phyloP scores from a whole-genome alignment of 352 stramenopile genomes.

The Globisporangium cylindrosporum region DNA sequence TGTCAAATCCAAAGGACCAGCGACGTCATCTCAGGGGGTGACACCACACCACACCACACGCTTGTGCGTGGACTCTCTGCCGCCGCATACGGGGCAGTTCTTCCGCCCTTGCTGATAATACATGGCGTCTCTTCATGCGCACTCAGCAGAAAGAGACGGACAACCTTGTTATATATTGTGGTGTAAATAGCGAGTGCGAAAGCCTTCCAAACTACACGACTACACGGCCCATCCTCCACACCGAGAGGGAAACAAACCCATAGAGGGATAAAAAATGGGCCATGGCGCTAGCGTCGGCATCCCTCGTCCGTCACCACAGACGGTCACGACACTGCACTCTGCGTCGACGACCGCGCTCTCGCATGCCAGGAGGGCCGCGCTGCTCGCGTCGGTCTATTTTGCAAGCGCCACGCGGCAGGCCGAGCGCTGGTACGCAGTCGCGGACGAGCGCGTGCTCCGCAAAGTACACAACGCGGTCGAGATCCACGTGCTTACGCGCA shows the following conservation, averaged over 20 bases:
- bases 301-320: conserved; percentile 19
- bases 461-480: conserved; percentile 49
- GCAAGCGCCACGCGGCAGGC: conserved; percentile 34
- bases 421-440: conserved; percentile 40
- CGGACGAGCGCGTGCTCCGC: conserved; percentile 54
- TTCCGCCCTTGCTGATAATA: too few relatives aligned
- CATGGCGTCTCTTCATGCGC: too few relatives aligned
- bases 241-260: conserved; percentile 1
- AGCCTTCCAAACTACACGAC: neutral
- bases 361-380: conserved; percentile 26
- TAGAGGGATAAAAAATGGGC: conserved; percentile 29
- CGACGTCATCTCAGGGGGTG: too few relatives aligned
- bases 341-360: conserved; percentile 22
- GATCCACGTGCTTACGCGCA: conserved; percentile 39
- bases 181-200: too few relatives aligned
- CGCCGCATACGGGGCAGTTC: too few relatives aligned
- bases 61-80: too few relatives aligned
- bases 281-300: conserved; percentile 38
- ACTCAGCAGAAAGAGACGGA: too few relatives aligned
- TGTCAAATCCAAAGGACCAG: too few relatives aligned
- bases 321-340: conserved; percentile 21
- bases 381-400: conserved; percentile 32
- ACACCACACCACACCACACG: too few relatives aligned
- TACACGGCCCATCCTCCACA: neutral
- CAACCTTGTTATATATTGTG: too few relatives aligned